A percentile compares a stretch with the other conserved stretches of the same genome.
Conservation (phyloP, 2,329 filamentous ascomycete species). For the Calonectria pauciramosa region DNA sequence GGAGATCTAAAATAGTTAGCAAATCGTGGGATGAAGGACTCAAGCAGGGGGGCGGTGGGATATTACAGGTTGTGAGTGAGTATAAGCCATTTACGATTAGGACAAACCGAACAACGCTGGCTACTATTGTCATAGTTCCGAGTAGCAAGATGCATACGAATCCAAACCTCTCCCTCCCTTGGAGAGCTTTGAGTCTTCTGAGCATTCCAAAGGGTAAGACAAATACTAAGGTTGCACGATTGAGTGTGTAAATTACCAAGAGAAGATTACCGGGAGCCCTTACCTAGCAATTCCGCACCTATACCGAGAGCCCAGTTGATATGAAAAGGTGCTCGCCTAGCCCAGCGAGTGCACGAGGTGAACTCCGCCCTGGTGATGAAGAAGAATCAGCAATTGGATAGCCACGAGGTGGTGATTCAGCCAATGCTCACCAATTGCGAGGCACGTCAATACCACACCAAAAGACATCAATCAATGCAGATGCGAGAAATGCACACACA, state of each 20-base stretch:
- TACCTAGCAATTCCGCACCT: not conserved
- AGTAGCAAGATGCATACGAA: not conserved
- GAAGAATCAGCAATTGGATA: not conserved
- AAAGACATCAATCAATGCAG: not conserved
- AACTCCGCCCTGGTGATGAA: not conserved
- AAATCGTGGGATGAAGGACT: fast-evolving
- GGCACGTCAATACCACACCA: not conserved
- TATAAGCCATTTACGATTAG: not conserved
- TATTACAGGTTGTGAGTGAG: not conserved
- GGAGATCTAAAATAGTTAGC: not conserved
- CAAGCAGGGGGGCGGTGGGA: not conserved
- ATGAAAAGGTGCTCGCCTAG: not conserved
- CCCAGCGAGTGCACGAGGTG: not conserved
- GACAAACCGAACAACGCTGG: not conserved
- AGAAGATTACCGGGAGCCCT: not conserved
- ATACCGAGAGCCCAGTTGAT: not conserved
- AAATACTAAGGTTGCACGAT: not conserved
- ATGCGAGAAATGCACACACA: not conserved
- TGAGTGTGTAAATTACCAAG: not conserved
- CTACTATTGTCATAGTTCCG: not conserved
- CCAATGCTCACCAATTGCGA: not conserved
- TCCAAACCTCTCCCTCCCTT: not conserved
- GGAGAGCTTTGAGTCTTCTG: not conserved
- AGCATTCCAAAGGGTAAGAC: not conserved
- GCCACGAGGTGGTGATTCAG: too few relatives aligned